Evolutionary conservation across 176 grass and related monocot genomes (phyloP), one percentile per base, ranked within the genome.

Genomic region (Bolboschoenus planiculmis): DNA sequence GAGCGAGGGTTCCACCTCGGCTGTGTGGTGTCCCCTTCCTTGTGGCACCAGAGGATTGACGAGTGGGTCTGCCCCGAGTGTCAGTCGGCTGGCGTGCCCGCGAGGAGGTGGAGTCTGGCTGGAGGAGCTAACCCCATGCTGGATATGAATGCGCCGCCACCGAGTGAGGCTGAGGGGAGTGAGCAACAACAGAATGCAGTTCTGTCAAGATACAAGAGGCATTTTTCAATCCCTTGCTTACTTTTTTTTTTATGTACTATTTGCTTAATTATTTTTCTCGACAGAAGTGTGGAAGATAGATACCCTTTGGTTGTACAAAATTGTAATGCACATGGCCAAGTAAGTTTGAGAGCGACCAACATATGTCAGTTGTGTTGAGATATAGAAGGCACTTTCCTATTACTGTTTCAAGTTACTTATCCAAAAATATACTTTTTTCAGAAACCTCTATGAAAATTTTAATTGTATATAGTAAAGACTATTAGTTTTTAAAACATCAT

Each of bases 61-160:
- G 96, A 93, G 79, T 99, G 96, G 96, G 85, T 93, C 74, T 99
- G 96, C 74, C 70, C 86, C 1, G 91, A 90, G 62, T 99, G 96
- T 71, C 89, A 86, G 84, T 80, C 84, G 59, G 90, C 58, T 14
- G 96, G 96, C n/a, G 71, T 88, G 56, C 91, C 89, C 13, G 77
- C 85, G 1, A 87, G 86, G 74, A 86, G 87, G 51, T 99, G 92
- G 96, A 93, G 83, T 59, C 89, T 90, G 92, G 0, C 33, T 85
- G 1, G 89, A 86, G 53, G 70, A 71, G 72, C 72, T 48, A 82
- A 82, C 46, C 56, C 56, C 7, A 55, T 83, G 50, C 90, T 98
- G 5, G 92, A 95, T 75, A 98, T 98, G 89, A 98, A 98, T 74
- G 89, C 86, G 0, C 82, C 87, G 24, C 96, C 92, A 20, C 91